phyloP scores from a whole-genome alignment of 257 asterid genomes.

The Mitragyna speciosa region DNA sequence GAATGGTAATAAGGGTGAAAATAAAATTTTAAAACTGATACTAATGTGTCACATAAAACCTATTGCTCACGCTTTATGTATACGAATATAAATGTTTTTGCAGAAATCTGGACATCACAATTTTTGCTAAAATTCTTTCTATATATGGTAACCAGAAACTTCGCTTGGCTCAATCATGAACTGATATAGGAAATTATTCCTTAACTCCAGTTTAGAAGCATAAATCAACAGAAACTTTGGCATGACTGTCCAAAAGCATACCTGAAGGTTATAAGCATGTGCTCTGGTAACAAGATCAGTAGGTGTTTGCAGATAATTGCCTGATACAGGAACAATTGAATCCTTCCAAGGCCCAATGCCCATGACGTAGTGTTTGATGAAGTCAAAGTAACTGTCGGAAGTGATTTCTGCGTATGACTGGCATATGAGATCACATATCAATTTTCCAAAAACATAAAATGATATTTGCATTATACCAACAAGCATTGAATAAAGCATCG shows the following conservation, averaged over 20 bases:
- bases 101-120: too few relatives aligned
- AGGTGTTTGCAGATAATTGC: constrained; percentile 59
- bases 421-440: not conserved
- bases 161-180: too few relatives aligned
- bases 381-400: constrained; percentile 73
- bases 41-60: too few relatives aligned
- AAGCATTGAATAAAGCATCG: too few relatives aligned
- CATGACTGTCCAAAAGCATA: constrained; percentile 18
- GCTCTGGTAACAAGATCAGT: constrained; percentile 88
- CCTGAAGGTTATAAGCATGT: constrained; percentile 90
- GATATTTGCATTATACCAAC: not conserved
- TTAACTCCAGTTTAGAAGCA: not conserved
- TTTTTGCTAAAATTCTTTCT: too few relatives aligned
- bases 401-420: constrained; percentile 92
- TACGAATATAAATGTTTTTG: too few relatives aligned
- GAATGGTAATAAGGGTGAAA: too few relatives aligned
- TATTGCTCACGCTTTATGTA: too few relatives aligned
- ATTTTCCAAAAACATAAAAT: not conserved
- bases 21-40: too few relatives aligned
- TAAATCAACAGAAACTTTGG: not conserved
- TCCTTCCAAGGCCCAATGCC: constrained; percentile 99
- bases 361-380: constrained; percentile 77
- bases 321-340: constrained; percentile 45
- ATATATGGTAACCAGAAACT: too few relatives aligned
- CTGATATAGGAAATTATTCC: too few relatives aligned